Conservation (phyloP, 257 asterid species). For the Fraxinus pennsylvanica region DNA sequence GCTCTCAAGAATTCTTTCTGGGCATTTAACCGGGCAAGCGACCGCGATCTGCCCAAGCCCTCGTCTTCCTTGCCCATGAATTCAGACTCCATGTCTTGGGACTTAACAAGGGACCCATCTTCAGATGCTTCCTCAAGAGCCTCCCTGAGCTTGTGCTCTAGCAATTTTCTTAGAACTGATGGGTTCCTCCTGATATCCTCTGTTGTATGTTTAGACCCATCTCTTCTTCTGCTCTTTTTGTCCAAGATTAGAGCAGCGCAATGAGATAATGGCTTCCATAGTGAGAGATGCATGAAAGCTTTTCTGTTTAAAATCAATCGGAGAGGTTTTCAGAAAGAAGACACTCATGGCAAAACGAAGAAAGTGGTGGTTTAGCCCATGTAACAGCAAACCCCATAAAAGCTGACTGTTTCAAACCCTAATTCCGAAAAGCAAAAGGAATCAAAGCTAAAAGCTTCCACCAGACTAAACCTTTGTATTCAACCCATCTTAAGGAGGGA, state of each 20-base stretch:
- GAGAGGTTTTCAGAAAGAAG: constrained; percentile 29
- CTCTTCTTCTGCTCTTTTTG: constrained; percentile 84
- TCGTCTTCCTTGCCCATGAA: constrained; percentile 62
- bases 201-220: constrained; percentile 56
- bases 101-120: constrained; percentile 82
- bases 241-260: constrained; percentile 93
- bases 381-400: constrained; percentile 48
- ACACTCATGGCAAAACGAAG: constrained; percentile 34
- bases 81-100: constrained; percentile 78
- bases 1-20: constrained; percentile 94
- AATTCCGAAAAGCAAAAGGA: constrained; percentile 67
- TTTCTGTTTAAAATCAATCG: constrained; percentile 28
- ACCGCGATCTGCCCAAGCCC: constrained; percentile 81
- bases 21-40: constrained; percentile 86
- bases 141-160: constrained; percentile 85
- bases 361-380: constrained; percentile 51
- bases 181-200: constrained; percentile 73
- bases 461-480: constrained; percentile 71
- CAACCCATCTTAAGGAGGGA: constrained; percentile 55
- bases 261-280: constrained; percentile 97
- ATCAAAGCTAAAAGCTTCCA: constrained; percentile 57
- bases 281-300: constrained; percentile 91
- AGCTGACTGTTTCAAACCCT: constrained; percentile 44
- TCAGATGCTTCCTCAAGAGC: constrained; percentile 99
- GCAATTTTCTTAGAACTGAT: constrained; percentile 67